These are phyloP conservation scores for sweet orange (Citrus sinensis) DNA, from an alignment of 345 rosid species.

Conservation along the genomic window DVS_A1.0 CM039163.1:2578501-2579000, in stretches of 20 bases:
- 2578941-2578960: slow-evolving; percentile 15
- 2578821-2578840: slow-evolving; percentile 30
- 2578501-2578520: not conserved
- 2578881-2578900: slow-evolving; percentile 22
- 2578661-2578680: slow-evolving; percentile 34
- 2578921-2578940: slow-evolving; percentile 25
- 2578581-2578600: slow-evolving; percentile 6
- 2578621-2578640: not conserved
- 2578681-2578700: slow-evolving; percentile 7
- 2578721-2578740: too few relatives aligned
- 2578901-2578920: slow-evolving; percentile 47
- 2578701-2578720: not conserved
- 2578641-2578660: slow-evolving; percentile 14
- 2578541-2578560: slow-evolving; percentile 24
- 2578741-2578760: too few relatives aligned
- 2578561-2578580: slow-evolving; percentile 21
- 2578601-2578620: slow-evolving; percentile 4
- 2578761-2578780: too few relatives aligned
- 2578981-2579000: slow-evolving; percentile 7
- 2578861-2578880: slow-evolving; percentile 2
- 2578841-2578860: slow-evolving; percentile 24
- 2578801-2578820: not conserved
- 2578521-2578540: not conserved
- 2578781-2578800: not conserved
- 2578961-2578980: slow-evolving; percentile 42